These are phyloP conservation scores for Melocanna baccifera DNA, from an alignment of 176 grass and related monocot species.

Conservation along the genomic window DNA sequence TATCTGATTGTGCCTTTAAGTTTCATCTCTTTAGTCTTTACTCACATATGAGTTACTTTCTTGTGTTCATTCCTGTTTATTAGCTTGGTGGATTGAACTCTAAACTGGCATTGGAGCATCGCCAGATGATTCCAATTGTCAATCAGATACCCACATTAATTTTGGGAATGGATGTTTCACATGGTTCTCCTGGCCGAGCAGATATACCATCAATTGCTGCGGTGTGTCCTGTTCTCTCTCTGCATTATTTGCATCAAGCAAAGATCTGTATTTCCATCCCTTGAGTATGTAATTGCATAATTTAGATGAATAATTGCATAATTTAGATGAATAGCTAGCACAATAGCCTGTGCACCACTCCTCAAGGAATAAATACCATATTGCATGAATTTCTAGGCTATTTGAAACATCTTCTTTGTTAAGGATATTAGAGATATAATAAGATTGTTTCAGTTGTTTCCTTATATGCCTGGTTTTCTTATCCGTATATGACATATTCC, in stretches of 20 bases:
- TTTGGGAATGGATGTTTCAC: constrained; percentile 85
- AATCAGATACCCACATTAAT: constrained; percentile 66
- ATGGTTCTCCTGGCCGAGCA: constrained; percentile 61
- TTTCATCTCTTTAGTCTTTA: constrained; percentile 13
- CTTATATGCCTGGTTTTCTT: too few species aligned
- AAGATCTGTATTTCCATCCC: constrained; percentile 8
- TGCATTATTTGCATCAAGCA: constrained; percentile 1
- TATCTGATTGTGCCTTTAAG: constrained; percentile 12
- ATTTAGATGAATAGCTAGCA: constrained; percentile 8
- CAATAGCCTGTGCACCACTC: neutral
- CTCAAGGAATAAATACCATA: neutral
- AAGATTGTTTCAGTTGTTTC: too few species aligned
- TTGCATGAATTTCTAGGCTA: neutral
- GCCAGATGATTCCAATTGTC: constrained; percentile 47
- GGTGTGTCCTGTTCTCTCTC: constrained; percentile 37
- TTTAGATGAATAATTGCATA: constrained; percentile 6
- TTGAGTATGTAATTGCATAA: neutral
- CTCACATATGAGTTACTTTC: constrained; percentile 18
- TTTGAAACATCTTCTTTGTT: constrained; percentile 18
- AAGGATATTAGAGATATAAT: too few species aligned
- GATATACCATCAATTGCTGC: constrained; percentile 85
- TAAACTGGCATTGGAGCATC: constrained; percentile 56
- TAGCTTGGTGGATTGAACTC: constrained; percentile 89
- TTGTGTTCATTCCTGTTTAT: constrained; percentile 29
- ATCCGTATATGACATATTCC: too few species aligned